phyloP scores from a whole-genome alignment of 164 flowering plant species.

The Brasenia schreberi region DNA sequence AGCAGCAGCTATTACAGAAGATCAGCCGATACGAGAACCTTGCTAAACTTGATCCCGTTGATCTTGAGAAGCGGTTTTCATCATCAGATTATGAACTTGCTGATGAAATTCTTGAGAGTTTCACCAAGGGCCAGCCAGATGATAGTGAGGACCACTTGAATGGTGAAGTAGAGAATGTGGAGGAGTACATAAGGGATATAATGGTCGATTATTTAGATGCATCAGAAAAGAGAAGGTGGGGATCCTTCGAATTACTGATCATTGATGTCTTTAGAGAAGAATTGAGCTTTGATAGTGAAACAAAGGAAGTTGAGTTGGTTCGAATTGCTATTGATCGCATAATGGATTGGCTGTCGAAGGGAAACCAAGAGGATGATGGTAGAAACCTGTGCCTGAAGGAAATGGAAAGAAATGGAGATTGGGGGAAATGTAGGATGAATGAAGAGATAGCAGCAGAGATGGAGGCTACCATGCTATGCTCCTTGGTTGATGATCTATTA shows the following conservation, averaged over 20 bases:
- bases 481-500: constrained; percentile 40
- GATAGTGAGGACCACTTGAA: neutral
- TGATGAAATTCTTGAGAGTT: constrained; percentile 3
- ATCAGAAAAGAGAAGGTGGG: neutral
- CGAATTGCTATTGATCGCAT: constrained; percentile 37
- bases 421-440: constrained; percentile 31
- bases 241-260: neutral
- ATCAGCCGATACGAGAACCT: constrained; percentile 31
- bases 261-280: neutral
- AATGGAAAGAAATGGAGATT: constrained; percentile 35
- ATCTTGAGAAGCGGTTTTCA: constrained; percentile 30
- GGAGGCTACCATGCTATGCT: constrained; percentile 21
- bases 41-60: constrained; percentile 34
- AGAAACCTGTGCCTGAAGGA: constrained; percentile 12
- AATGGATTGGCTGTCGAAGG: constrained; percentile 8
- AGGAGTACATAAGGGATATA: neutral
- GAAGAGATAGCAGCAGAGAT: constrained; percentile 30
- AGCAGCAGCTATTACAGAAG: constrained; percentile 30
- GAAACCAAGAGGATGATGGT: constrained; percentile 26
- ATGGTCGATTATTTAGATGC: neutral
- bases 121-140: neutral
- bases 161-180: neutral
- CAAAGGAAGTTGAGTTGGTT: constrained; percentile 12
- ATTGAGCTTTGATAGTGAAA: neutral
- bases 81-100: constrained; percentile 6